Evolutionary conservation across 139 green algal species (phyloP).

Genomic region (Coccomyxa sp.): DNA sequence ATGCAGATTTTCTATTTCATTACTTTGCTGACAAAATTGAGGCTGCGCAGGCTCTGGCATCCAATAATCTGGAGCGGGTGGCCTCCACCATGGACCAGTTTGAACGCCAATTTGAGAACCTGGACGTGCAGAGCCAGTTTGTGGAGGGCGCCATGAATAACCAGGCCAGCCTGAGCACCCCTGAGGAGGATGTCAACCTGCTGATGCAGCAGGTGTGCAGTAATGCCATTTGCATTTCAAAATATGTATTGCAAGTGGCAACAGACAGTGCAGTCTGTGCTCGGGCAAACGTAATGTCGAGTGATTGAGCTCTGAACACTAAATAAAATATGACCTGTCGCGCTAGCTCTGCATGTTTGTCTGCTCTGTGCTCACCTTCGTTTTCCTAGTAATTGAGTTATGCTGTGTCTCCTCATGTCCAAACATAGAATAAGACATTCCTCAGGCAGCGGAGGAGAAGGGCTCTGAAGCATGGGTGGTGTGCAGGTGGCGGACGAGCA

Average conservation of each 20-base stretch:
- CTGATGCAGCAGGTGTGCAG: conserved; percentile 76
- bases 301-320: neutral
- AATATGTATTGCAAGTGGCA: neutral
- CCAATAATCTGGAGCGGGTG: conserved; percentile 90
- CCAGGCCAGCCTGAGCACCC: conserved; percentile 80
- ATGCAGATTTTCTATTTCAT: neutral
- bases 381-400: no score
- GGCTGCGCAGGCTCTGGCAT: conserved; percentile 45
- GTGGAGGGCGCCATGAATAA: conserved; percentile 87
- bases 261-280: neutral
- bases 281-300: neutral
- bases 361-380: no score
- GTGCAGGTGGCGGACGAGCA: conserved; percentile 84
- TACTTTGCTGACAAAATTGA: neutral
- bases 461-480: neutral
- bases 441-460: no score
- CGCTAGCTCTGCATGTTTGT: no score
- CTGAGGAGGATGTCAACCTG: conserved; percentile 88
- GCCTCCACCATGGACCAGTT: conserved; percentile 90
- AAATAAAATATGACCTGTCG: neutral
- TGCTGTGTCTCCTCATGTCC: no score
- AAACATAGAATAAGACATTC: no score
- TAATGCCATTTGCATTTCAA: neutral
- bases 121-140: conserved; percentile 91
- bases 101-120: conserved; percentile 93